Evolutionary conservation across 2,329 filamentous ascomycete species (phyloP), one percentile per base, ranked within the genome.

Genomic region (Davidsoniella neocaledoniae): DNA sequence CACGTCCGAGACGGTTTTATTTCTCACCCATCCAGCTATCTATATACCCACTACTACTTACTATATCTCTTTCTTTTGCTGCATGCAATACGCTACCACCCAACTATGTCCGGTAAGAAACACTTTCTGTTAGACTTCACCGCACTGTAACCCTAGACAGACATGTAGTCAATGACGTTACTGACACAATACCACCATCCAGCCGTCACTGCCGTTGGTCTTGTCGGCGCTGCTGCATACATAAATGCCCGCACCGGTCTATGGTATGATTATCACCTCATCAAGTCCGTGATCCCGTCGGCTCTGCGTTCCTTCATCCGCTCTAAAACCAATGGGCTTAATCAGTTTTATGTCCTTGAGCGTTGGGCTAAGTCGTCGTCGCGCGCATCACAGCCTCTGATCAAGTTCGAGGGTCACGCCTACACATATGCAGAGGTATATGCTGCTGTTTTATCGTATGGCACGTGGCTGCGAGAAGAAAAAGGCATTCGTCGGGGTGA

Each of bases 361-460:
- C 64, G 72, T 39, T 67, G 73, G 49, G 86, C 85, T 1, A 68
- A 68, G 4, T 64, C 63, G 37, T 59, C 66, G 23, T 66, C 66
- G 3, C 68, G 72, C 2, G 69, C 74, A n/a, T 67, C 75, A 54
- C 67, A 69, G 23, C 59, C 68, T 2, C 79, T 83, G 53, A 63
- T 91, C 44, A 72, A 82, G 46, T 88, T 82, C 58, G 72, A 85
- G 56, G 81, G 81, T 53, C 70, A 66, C 48, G 68, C 66, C 39
- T 86, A 81, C 71, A 86, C 83, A 1, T 94, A 84, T 61, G 76
- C 75, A n/a, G 71, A 91, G 58, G 71, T 75, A 2, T 91, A 94
- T 63, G 73, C 86, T 49, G 72, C 66, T 7, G 74, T 75, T 1
- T 67, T 93, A 40, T 78, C 78, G 53, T 85, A 88, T 59, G 86